Base-by-base conservation (phyloP, 495 filamentous ascomycete genomes). In the Neurospora sp. region DNA sequence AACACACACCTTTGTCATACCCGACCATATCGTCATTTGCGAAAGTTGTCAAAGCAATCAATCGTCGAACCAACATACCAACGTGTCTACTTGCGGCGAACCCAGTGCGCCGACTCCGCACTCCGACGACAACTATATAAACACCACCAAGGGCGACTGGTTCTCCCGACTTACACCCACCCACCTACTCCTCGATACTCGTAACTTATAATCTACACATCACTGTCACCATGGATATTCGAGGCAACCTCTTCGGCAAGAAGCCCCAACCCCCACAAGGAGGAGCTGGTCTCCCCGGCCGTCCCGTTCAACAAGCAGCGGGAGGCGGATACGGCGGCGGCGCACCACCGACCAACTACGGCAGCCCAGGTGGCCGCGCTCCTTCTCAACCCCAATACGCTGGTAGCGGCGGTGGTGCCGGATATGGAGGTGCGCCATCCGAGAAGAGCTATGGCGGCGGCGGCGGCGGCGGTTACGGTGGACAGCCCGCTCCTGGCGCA, bases 211-310 rank as follows among this genome's bases (percentile, higher is more conserved):
- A 46, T 14, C 7, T 31, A 35, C 38, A 39, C 48, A 70, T 1
- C 7, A 39, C 54, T 16, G 14, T 12, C 73, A 69, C 11, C 44
- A 84, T 84, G 82, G 82, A 84, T 76, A 70, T 81, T 70, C 79
- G 82, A 74, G 82, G 80, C 76, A 82, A 82, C 69, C 80, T 83
- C 69, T 83, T 84, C 70, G 78, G 82, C 54, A 77, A 77, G 72
- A 77, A 74, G 39, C 79, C 73, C 37, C 81, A 75, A 39, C 40
- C 72, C 76, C 73, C 59, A 39, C 69, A 41, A 75, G 54, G 76
- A 41, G 69, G 73, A 44, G 70, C 73, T 37, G 79, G 82, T 16
- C 69, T 82, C 38, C 79, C 81, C 14, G 77, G 73, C 9, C 79
- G 82, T 39, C 79, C 74, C 27, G 78, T 70, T 2, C 82, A 80